Base-by-base conservation (phyloP, 2,329 filamentous ascomycete species). In the Fusarium ambrosium region DNA sequence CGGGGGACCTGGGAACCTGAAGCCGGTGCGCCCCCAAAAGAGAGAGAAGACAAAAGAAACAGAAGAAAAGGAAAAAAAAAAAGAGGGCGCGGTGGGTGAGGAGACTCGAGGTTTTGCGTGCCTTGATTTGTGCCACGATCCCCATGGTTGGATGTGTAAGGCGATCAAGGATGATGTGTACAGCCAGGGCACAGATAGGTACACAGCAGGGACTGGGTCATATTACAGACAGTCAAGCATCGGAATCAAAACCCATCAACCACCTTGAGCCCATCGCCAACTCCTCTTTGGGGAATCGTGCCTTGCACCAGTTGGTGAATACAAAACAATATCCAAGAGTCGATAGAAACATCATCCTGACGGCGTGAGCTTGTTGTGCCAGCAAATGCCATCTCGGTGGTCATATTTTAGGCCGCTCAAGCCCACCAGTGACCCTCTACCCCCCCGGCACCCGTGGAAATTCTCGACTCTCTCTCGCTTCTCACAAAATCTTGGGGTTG, bases 231-330 rank as follows among this genome's bases (percentile, higher is more conserved):
- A 48, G 16, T 58, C 16, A 41, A 58, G 18, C 18, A 59, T 11
- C 20, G 16, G 14, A 60, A 32, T 24, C 20, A 39, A 20, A 45
- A 41, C 22, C 39, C 39, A 37, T 51, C 39, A 20, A 37, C 37
- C 29, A 29, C 16, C 29, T 71, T 75, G 73, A 75, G 39, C 70
- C 73, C 62, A 75, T 75, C 73, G 27, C 73, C 73, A 75, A 71
- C 66, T 69, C 73, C 73, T 74, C 58, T 76, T 74, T 71, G 45
- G 70, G 73, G 73, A 75, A 76, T 64, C 67, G 69, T 64, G 34
- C 69, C 69, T 73, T 62, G 60, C 53, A 60, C 45, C 27, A 39
- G 59, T 74, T 39, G 72, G 66, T 74, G 68, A 61, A 55, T 67
- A 55, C 55, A 62, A 72, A 66, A 39, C 22, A 39, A 55, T 61